phyloP scores from a whole-genome alignment of 768 basidiomycete species.

The Ephemerocybe angulata region DNA sequence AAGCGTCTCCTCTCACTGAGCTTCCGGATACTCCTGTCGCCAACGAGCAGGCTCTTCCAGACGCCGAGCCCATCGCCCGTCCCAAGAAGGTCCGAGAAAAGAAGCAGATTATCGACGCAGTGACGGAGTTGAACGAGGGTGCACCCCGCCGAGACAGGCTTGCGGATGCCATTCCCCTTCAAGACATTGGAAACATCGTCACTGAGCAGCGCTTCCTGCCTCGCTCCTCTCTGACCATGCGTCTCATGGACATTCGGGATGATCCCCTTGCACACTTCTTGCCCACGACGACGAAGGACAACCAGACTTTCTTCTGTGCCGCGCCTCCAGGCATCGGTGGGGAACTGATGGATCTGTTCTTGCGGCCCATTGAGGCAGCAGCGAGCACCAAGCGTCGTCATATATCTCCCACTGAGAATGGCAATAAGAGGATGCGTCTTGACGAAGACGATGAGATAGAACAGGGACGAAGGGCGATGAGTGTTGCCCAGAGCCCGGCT shows the following conservation, averaged over 20 bases:
- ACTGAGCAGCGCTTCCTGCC: conserved; percentile 84
- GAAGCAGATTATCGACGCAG: conserved; percentile 88
- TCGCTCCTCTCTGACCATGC: conserved; percentile 78
- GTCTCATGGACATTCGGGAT: conserved; percentile 78
- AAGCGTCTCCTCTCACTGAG: conserved; percentile 76
- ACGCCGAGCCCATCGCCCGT: conserved; percentile 36
- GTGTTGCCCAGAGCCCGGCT: conserved; percentile 59
- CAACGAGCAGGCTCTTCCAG: conserved; percentile 47
- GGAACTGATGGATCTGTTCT: conserved; percentile 80
- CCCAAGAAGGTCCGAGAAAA: conserved; percentile 56
- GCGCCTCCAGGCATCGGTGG: conserved; percentile 82
- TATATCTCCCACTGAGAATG: conserved; percentile 51
- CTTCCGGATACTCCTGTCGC: conserved; percentile 77
- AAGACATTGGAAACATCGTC: conserved; percentile 66
- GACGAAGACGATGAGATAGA: conserved; percentile 68
- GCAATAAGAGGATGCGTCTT: conserved; percentile 59
- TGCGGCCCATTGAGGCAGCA: conserved; percentile 61
- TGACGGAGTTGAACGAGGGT: conserved; percentile 76
- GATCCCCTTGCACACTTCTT: conserved; percentile 85
- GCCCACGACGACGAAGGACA: conserved; percentile 69
- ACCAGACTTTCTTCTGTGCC: conserved; percentile 75
- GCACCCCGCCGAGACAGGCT: conserved; percentile 57
- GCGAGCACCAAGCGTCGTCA: conserved; percentile 58
- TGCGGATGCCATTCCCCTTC: conserved; percentile 51
- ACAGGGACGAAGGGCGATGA: conserved; percentile 63